Evolutionary conservation across 352 stramenopile species (phyloP).

Genomic region (Hyaloperonospora brassicae): DNA sequence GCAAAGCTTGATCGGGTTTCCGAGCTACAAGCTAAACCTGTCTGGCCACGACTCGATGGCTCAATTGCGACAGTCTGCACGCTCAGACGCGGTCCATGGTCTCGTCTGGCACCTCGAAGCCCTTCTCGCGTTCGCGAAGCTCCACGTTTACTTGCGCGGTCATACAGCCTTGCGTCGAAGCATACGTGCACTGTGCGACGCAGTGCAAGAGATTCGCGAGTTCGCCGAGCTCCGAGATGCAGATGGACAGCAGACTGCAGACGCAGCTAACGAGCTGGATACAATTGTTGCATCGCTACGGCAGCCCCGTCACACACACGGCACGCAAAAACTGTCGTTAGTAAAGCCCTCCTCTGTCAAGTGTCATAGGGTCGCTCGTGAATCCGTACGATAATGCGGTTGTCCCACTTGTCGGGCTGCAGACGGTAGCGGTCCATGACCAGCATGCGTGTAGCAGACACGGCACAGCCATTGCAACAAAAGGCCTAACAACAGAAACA

Average conservation of each 20-base stretch:
- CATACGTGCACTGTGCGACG: slow-evolving; percentile 89
- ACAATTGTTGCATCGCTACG: slow-evolving; percentile 89
- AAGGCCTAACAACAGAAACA: slow-evolving; percentile 38
- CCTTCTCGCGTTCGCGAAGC: slow-evolving; percentile 77
- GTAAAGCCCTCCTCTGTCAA: background rate
- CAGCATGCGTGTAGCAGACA: slow-evolving; percentile 84
- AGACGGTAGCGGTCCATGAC: slow-evolving; percentile 88
- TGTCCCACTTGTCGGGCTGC: slow-evolving; percentile 89
- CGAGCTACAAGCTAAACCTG: no score
- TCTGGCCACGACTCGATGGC: no score
- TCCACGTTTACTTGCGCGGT: slow-evolving; percentile 90
- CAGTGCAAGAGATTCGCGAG: slow-evolving; percentile 78
- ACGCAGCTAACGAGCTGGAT: slow-evolving; percentile 73
- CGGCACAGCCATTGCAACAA: slow-evolving; percentile 83
- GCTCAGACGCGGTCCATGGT: slow-evolving; percentile 60
- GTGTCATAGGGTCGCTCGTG: no score
- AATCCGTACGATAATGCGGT: slow-evolving; percentile 82
- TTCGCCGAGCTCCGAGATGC: slow-evolving; percentile 53
- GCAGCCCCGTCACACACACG: slow-evolving; percentile 1
- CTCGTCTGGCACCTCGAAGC: slow-evolving; percentile 36
- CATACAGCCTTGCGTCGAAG: slow-evolving; percentile 89
- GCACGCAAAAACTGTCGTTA: slow-evolving; percentile 5
- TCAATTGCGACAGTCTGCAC: background rate
- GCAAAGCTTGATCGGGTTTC: no score
- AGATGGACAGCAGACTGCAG: slow-evolving; percentile 72